These are phyloP conservation scores for Seiridium cupressi DNA, from an alignment of 2,329 filamentous ascomycete genomes.

Conservation along the genomic window DNA sequence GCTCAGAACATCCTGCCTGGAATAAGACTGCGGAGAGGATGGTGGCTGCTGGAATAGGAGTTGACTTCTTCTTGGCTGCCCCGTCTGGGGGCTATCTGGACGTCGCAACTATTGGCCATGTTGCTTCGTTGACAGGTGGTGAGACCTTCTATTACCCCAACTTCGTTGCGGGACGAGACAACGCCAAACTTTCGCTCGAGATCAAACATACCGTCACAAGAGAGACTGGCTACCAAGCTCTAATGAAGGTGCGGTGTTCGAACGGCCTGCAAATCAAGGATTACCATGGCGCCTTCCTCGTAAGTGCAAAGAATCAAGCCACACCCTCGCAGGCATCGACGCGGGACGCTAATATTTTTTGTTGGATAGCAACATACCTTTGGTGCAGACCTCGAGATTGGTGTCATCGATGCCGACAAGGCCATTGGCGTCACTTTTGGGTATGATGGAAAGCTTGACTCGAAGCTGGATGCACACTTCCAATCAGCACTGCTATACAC, in stretches of 20 bases:
- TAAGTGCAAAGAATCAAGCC: neutral
- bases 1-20: slow-evolving; percentile 86
- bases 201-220: slow-evolving; percentile 82
- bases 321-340: neutral
- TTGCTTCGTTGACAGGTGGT: slow-evolving; percentile 85
- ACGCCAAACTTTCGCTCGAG: slow-evolving; percentile 79
- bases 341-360: neutral
- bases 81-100: slow-evolving; percentile 90
- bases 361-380: slow-evolving; percentile 76
- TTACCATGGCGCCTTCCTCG: slow-evolving; percentile 90
- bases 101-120: slow-evolving; percentile 86
- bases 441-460: slow-evolving; percentile 96
- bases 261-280: slow-evolving; percentile 89
- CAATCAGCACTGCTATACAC: slow-evolving; percentile 94
- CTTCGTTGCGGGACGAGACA: slow-evolving; percentile 84
- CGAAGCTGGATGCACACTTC: slow-evolving; percentile 96
- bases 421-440: slow-evolving; percentile 87
- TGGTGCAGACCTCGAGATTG: slow-evolving; percentile 91
- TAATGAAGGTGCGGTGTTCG: slow-evolving; percentile 98
- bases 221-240: slow-evolving; percentile 90
- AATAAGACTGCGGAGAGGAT: slow-evolving; percentile 84
- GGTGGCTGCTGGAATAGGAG: slow-evolving; percentile 80
- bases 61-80: slow-evolving; percentile 92
- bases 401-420: slow-evolving; percentile 89
- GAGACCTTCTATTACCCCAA: slow-evolving; percentile 98